Evolutionary conservation across 1,284 basidiomycete genomes (phyloP).

Genomic region (Microbotryum violaceum): DNA sequence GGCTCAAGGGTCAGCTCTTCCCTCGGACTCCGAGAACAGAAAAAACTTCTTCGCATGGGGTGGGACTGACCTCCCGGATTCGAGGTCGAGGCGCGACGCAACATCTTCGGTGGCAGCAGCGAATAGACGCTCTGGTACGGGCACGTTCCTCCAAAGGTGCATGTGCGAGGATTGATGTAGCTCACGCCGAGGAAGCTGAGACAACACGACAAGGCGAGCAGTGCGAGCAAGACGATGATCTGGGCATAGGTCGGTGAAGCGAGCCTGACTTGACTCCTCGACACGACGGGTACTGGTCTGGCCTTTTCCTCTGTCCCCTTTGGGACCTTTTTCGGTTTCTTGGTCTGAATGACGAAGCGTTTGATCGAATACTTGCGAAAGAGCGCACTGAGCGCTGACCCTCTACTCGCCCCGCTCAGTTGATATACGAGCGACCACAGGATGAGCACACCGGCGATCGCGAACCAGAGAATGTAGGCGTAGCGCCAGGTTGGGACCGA

Average conservation of each 20-base stretch:
- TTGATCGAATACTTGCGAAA: slow-evolving; percentile 30
- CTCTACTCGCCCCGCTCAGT: slow-evolving; percentile 20
- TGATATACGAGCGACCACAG: slow-evolving; percentile 38
- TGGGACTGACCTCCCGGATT: not conserved
- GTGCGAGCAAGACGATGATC: slow-evolving; percentile 21
- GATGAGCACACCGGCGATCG: slow-evolving; percentile 36
- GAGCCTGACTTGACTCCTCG: slow-evolving; percentile 9
- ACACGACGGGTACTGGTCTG: not conserved
- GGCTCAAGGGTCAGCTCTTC: too few relatives aligned
- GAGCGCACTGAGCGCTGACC: slow-evolving; percentile 24
- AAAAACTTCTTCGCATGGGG: not conserved
- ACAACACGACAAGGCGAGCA: slow-evolving; percentile 26
- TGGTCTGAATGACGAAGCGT: slow-evolving; percentile 16
- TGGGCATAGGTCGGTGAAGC: slow-evolving; percentile 33
- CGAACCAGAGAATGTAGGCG: slow-evolving; percentile 43
- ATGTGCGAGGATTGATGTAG: slow-evolving; percentile 34
- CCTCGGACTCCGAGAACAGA: too few relatives aligned
- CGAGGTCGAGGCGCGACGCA: not conserved
- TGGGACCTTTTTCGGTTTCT: slow-evolving; percentile 1
- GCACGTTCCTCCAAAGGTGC: slow-evolving; percentile 34
- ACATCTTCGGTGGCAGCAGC: not conserved
- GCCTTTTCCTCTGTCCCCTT: slow-evolving; percentile 10
- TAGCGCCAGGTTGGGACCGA: slow-evolving; percentile 42
- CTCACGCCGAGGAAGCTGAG: slow-evolving; percentile 32
- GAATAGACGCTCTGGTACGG: slow-evolving; percentile 14